Evolutionary conservation across 2,329 filamentous ascomycete species (phyloP).

Genomic region (Passalora sequoiae): DNA sequence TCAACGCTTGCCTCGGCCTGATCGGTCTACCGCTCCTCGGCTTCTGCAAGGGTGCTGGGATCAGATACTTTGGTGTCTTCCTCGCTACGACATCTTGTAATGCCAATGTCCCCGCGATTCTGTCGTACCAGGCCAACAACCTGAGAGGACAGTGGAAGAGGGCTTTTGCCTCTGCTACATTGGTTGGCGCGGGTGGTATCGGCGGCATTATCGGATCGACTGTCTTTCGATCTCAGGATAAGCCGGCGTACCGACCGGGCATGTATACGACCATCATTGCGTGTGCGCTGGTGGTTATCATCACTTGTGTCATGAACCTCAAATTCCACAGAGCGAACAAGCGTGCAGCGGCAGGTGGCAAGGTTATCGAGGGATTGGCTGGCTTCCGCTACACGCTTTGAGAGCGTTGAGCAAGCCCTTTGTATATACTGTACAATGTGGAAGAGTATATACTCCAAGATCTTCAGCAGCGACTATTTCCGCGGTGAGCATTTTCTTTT

Average conservation of each 20-base stretch:
- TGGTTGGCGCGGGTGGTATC: conserved; percentile 71
- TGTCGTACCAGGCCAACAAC: conserved; percentile 84
- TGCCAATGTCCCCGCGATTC: conserved; percentile 62
- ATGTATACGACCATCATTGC: conserved; percentile 32
- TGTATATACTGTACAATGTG: background rate
- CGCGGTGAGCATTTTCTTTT: no score
- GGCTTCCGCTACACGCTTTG: conserved; percentile 34
- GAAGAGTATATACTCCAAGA: no score
- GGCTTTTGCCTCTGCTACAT: conserved; percentile 68
- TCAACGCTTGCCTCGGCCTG: conserved; percentile 32
- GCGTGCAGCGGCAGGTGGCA: conserved; percentile 33
- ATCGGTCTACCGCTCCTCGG: conserved; percentile 34
- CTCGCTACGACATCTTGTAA: conserved; percentile 33
- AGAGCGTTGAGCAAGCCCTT: conserved; percentile 11
- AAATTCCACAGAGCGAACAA: conserved; percentile 35
- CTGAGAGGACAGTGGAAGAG: conserved; percentile 86
- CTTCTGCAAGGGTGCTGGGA: conserved; percentile 26
- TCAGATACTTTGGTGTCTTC: conserved; percentile 36
- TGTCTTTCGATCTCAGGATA: conserved; percentile 33
- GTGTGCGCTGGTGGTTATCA: conserved; percentile 27
- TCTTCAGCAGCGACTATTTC: no score
- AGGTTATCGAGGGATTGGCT: conserved; percentile 33
- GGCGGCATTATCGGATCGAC: conserved; percentile 59
- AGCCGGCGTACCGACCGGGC: conserved; percentile 31
- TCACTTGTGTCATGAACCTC: conserved; percentile 27